Percentiles rank a stretch among this genome's conserved stretches.
Conservation (phyloP, 345 rosid genomes). For the Schrenkiella parvula region DNA sequence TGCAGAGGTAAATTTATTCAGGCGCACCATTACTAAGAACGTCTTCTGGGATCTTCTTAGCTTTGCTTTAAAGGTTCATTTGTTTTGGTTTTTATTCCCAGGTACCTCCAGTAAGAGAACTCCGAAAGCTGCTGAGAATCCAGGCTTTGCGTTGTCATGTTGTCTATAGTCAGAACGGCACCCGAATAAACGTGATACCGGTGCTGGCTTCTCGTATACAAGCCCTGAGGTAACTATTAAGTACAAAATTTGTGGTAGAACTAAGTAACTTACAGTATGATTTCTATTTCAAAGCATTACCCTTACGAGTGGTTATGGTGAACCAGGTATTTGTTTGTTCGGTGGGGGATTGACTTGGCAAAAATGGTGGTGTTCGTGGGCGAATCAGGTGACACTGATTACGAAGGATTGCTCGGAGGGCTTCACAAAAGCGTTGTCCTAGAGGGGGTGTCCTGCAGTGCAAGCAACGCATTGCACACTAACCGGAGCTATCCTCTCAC, state of each 20-base stretch:
- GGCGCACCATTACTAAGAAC: background rate
- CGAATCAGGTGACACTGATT: constrained; percentile 92
- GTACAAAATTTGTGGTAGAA: background rate
- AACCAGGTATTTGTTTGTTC: constrained; percentile 77
- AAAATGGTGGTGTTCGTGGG: constrained; percentile 88
- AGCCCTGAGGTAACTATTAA: constrained; percentile 64
- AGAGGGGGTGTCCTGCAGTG: constrained; percentile 58
- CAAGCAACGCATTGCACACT: constrained; percentile 50
- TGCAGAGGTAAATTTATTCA: constrained; percentile 44
- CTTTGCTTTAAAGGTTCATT: background rate
- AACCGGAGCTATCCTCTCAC: constrained; percentile 80
- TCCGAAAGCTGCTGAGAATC: constrained; percentile 74
- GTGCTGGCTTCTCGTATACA: constrained; percentile 86
- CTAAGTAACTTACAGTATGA: background rate
- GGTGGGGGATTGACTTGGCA: constrained; percentile 87
- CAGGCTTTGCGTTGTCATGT: constrained; percentile 89
- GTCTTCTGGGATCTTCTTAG: background rate
- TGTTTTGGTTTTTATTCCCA: constrained; percentile 23
- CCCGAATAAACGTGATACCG: constrained; percentile 76
- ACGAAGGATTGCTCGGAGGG: constrained; percentile 91
- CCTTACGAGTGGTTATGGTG: background rate
- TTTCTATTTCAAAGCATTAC: background rate
- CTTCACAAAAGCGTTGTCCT: constrained; percentile 70
- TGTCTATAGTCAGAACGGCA: constrained; percentile 75
- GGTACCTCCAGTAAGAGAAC: constrained; percentile 85